Conservation (phyloP, 495 filamentous ascomycete species). For the Penicillium cataractarum region DNA sequence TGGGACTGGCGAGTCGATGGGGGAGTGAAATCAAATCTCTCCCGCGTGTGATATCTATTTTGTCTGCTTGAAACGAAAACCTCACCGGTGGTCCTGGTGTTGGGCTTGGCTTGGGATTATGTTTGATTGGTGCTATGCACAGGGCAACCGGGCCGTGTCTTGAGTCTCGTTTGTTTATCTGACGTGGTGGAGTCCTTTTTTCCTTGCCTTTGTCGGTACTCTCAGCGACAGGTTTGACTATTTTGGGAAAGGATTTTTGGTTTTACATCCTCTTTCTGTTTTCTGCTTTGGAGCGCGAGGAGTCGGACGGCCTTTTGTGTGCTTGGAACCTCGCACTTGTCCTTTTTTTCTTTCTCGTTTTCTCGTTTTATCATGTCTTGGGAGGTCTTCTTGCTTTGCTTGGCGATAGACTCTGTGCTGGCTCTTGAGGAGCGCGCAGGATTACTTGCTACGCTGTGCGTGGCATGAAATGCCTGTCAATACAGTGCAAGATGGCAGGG, state of each 20-base stretch:
- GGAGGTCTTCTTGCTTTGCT: conserved; percentile 13
- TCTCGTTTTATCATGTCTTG: conserved; percentile 1
- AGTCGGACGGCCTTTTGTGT: conserved; percentile 31
- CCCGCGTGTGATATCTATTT: neutral
- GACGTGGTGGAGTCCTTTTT: conserved; percentile 9
- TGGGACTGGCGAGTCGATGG: neutral
- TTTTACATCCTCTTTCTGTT: conserved; percentile 17
- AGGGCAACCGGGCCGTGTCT: conserved; percentile 11
- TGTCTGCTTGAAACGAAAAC: conserved; percentile 2
- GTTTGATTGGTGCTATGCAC: conserved; percentile 8
- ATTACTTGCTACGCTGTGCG: neutral
- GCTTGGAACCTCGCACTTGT: conserved; percentile 15
- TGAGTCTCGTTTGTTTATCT: neutral
- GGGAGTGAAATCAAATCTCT: neutral
- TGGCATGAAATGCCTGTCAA: neutral
- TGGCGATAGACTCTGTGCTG: conserved; percentile 19
- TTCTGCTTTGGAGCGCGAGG: conserved; percentile 29
- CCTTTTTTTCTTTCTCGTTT: neutral
- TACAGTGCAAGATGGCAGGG: neutral
- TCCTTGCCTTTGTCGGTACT: neutral
- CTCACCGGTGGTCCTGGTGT: neutral
- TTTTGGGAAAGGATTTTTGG: conserved; percentile 6
- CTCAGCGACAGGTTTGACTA: neutral
- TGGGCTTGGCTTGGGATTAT: conserved; percentile 6
- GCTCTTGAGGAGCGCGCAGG: conserved; percentile 12